Conservation (phyloP, 176 grass and related monocot species). For the Hsuehochloa calcarea region DNA sequence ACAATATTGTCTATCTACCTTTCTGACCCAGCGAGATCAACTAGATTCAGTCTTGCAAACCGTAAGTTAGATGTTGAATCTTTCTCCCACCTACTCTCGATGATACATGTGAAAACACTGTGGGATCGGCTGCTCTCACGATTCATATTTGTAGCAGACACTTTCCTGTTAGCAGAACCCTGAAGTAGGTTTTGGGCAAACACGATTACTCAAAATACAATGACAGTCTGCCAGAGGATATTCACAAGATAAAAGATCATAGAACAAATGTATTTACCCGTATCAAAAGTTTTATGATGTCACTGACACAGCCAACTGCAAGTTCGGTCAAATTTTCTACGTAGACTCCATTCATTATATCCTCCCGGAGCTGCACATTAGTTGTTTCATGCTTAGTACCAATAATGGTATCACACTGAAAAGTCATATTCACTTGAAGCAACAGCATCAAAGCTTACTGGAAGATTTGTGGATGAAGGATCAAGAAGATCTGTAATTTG, state of each 20-base stretch:
- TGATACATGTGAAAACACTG: slow-evolving; percentile 94
- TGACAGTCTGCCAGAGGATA: not conserved
- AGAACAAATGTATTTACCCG: slow-evolving; percentile 48
- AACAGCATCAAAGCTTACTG: slow-evolving; percentile 47
- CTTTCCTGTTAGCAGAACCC: slow-evolving; percentile 91
- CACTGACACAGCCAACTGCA: slow-evolving; percentile 76
- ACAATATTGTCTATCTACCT: slow-evolving; percentile 43
- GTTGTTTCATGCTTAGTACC: slow-evolving; percentile 5
- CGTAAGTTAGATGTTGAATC: slow-evolving; percentile 69
- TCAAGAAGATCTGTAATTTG: slow-evolving; percentile 99
- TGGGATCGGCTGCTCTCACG: slow-evolving; percentile 90
- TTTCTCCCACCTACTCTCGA: slow-evolving; percentile 92
- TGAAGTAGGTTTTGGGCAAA: slow-evolving; percentile 36
- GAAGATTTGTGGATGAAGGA: slow-evolving; percentile 79
- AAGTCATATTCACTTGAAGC: slow-evolving; percentile 30
- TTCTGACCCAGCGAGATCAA: slow-evolving; percentile 96
- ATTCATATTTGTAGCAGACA: slow-evolving; percentile 96
- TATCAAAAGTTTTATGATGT: slow-evolving; percentile 85
- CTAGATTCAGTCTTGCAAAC: slow-evolving; percentile 95
- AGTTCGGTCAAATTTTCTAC: slow-evolving; percentile 95
- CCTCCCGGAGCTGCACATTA: slow-evolving; percentile 75
- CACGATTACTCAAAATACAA: not conserved
- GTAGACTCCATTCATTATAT: slow-evolving; percentile 73
- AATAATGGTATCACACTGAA: not conserved
- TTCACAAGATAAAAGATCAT: slow-evolving; percentile 22